Conservation (phyloP, 2,329 filamentous ascomycete genomes). For the Colletotrichum sidae region DNA sequence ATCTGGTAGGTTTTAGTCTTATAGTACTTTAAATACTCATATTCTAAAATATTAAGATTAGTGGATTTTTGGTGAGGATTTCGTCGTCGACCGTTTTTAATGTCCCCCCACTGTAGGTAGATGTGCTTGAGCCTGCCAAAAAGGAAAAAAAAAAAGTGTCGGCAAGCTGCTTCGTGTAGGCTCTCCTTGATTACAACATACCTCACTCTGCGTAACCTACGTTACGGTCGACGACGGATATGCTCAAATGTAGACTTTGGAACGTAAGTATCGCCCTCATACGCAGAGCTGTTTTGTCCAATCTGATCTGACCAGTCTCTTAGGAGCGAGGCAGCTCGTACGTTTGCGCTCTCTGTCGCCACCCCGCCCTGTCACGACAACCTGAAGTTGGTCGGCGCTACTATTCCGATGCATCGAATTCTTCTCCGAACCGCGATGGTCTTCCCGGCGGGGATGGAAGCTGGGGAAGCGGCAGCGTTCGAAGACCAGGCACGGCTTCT, state of each 20-base stretch:
- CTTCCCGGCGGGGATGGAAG: not conserved
- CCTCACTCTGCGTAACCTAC: conserved; percentile 17
- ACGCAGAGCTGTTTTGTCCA: not conserved
- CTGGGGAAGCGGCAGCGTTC: not conserved
- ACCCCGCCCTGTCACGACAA: conserved; percentile 34
- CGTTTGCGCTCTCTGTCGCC: conserved; percentile 55
- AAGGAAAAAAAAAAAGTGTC: not conserved
- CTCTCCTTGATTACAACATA: not conserved
- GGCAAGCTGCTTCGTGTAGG: not conserved
- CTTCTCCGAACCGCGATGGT: not conserved
- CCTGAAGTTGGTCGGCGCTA: conserved; percentile 20
- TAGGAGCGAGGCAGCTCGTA: conserved; percentile 53
- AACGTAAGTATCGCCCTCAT: conserved; percentile 46
- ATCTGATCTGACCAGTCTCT: conserved; percentile 22
- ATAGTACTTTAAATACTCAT: too few relatives aligned
- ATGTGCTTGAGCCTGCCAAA: too few relatives aligned
- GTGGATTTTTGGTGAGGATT: too few relatives aligned
- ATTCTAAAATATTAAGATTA: too few relatives aligned
- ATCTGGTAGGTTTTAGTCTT: too few relatives aligned
- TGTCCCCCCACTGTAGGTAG: too few relatives aligned
- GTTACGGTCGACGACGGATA: conserved; percentile 40
- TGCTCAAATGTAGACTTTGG: conserved; percentile 57
- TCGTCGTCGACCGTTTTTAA: too few relatives aligned
- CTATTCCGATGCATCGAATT: conserved; percentile 31
- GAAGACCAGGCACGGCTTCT: not conserved